A percentile compares a stretch with the other conserved stretches of the same genome.
phyloP scores from a whole-genome alignment of 805 yeast species.

The Babjeviella inositovora region DNA sequence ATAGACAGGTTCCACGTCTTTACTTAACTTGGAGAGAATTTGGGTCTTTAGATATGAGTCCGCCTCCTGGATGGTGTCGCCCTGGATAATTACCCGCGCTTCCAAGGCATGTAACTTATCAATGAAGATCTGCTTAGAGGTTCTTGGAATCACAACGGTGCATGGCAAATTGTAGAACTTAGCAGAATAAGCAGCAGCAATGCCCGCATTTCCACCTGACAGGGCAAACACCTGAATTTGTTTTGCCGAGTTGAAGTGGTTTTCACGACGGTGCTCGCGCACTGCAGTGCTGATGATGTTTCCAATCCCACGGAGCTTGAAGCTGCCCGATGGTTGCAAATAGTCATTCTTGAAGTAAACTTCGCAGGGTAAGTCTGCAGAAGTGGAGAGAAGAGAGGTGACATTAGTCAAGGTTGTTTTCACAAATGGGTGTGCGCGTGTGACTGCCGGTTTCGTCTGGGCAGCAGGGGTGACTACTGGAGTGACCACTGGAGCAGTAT shows the following conservation, averaged over 20 bases:
- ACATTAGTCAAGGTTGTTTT: no score
- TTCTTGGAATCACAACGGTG: conserved; percentile 45
- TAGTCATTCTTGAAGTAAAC: conserved; percentile 31
- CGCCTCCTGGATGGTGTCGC: conserved; percentile 31
- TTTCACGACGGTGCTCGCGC: conserved; percentile 9
- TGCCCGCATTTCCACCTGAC: conserved; percentile 40
- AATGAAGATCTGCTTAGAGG: conserved; percentile 26
- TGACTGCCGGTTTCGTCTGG: no score
- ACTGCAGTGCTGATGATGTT: conserved; percentile 19
- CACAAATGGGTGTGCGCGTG: no score
- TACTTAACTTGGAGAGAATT: conserved; percentile 9
- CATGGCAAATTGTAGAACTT: conserved; percentile 18
- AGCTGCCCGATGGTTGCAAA: conserved; percentile 41
- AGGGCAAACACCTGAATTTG: conserved; percentile 27
- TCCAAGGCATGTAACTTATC: conserved; percentile 27
- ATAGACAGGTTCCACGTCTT: conserved; percentile 18
- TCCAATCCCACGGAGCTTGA: conserved; percentile 41
- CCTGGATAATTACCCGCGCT: conserved; percentile 30
- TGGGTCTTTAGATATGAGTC: conserved; percentile 21
- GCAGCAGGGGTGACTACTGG: no score
- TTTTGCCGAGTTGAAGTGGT: conserved; percentile 7
- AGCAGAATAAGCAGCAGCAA: conserved; percentile 36
- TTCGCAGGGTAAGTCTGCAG: no score
- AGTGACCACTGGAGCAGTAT: no score
- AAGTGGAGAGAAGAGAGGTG: no score